phyloP scores from a whole-genome alignment of 441 rosid species.

The Gossypium gossypioides region DNA sequence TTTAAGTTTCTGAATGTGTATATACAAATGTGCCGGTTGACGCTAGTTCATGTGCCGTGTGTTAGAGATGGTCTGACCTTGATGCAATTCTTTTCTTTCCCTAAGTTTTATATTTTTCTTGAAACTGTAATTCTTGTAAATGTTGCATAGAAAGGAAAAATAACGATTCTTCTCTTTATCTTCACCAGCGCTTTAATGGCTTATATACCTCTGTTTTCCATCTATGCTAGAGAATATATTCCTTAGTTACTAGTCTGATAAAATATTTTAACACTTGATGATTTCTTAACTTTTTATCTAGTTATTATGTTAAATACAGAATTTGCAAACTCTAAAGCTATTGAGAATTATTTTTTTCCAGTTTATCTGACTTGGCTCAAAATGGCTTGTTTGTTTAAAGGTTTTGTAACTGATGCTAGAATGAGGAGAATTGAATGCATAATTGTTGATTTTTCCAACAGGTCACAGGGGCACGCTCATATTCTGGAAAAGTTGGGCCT shows the following conservation, averaged over 20 bases:
- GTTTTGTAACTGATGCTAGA: neutral
- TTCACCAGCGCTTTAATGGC: neutral
- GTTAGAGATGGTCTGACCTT: neutral
- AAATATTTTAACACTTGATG: neutral
- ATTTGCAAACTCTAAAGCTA: neutral
- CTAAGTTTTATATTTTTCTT: neutral
- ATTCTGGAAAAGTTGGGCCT: constrained; percentile 84
- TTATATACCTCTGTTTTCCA: neutral
- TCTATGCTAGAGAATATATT: neutral
- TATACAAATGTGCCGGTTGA: neutral
- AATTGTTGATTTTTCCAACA: constrained; percentile 13
- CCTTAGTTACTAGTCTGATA: neutral
- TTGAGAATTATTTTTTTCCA: neutral
- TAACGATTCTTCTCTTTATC: neutral
- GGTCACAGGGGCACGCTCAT: constrained; percentile 81
- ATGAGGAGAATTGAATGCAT: neutral
- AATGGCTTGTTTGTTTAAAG: neutral
- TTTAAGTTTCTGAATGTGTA: neutral
- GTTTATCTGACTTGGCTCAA: neutral
- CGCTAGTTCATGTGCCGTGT: neutral
- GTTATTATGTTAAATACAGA: neutral
- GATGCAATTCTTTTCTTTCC: neutral
- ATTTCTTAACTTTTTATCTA: neutral
- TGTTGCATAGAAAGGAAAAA: neutral
- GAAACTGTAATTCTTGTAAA: neutral